Conservation (phyloP, 495 filamentous ascomycete species). For the Neurospora sp. region DNA sequence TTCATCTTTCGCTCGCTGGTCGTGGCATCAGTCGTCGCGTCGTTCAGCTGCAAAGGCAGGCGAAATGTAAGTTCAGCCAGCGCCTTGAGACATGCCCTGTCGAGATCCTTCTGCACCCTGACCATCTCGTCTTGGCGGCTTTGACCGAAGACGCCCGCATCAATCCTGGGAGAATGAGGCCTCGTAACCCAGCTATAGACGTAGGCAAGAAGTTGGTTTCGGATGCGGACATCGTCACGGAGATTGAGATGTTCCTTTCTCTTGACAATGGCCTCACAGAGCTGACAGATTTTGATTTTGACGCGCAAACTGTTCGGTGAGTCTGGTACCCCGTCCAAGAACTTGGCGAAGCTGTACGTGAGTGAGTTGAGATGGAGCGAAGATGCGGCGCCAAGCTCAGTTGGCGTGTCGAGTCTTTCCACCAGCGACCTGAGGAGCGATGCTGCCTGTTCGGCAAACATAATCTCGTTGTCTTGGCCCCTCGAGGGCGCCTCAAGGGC, state of each 20-base stretch:
- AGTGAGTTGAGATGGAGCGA: constrained; percentile 49
- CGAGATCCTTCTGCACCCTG: constrained; percentile 49
- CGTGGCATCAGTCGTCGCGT: constrained; percentile 49
- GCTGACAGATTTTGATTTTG: constrained; percentile 55
- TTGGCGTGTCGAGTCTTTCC: constrained; percentile 47
- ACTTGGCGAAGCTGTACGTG: constrained; percentile 50
- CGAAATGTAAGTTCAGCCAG: constrained; percentile 53
- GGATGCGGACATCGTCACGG: constrained; percentile 52
- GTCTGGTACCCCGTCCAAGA: constrained; percentile 43
- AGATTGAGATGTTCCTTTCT: constrained; percentile 57
- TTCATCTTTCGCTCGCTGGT: constrained; percentile 52
- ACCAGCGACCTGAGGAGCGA: constrained; percentile 51
- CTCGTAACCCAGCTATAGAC: constrained; percentile 55
- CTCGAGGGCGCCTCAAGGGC: constrained; percentile 37
- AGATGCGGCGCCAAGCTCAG: constrained; percentile 46
- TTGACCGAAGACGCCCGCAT: constrained; percentile 6
- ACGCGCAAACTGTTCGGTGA: constrained; percentile 43
- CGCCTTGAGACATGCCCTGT: constrained; percentile 49
- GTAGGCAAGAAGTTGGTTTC: constrained; percentile 53
- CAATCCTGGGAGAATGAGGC: constrained; percentile 32
- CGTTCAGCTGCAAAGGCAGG: constrained; percentile 51
- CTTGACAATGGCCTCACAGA: constrained; percentile 51
- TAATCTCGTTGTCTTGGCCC: constrained; percentile 46
- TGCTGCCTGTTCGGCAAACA: constrained; percentile 56
- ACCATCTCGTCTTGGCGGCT: constrained; percentile 39